These are phyloP conservation scores for Hirsutella rhossiliensis DNA, from an alignment of 2,329 filamentous ascomycete genomes.

Conservation along the genomic window DNA sequence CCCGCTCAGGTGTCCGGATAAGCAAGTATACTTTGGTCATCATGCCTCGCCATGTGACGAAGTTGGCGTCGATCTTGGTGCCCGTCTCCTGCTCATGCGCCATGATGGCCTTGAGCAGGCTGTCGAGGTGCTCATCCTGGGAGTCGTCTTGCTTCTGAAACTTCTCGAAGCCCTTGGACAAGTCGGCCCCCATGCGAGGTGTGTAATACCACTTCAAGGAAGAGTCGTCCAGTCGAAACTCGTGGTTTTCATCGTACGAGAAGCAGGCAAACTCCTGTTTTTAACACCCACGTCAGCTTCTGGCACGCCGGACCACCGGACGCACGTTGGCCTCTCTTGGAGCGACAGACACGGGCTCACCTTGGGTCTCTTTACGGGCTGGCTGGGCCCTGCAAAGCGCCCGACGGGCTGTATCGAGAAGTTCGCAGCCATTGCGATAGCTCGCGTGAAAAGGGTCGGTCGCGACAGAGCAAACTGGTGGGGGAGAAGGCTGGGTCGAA, in stretches of 20 bases:
- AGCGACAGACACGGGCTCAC: conserved; percentile 25
- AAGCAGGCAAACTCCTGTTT: conserved; percentile 78
- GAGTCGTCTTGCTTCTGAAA: conserved; percentile 77
- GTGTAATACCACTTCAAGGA: conserved; percentile 85
- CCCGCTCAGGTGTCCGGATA: neutral
- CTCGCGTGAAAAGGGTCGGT: neutral
- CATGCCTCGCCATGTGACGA: conserved; percentile 95
- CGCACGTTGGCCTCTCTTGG: neutral
- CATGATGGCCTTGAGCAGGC: conserved; percentile 64
- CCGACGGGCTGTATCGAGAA: conserved; percentile 60
- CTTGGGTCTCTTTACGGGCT: conserved; percentile 63
- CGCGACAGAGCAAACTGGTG: neutral
- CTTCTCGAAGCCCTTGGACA: conserved; percentile 68
- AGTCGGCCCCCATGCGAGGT: conserved; percentile 55
- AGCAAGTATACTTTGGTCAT: conserved; percentile 70
- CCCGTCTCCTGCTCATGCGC: conserved; percentile 58
- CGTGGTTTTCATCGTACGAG: conserved; percentile 79
- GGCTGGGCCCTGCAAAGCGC: conserved; percentile 54
- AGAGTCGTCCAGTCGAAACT: conserved; percentile 63
- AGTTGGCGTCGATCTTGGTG: conserved; percentile 58
- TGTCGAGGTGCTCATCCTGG: conserved; percentile 78
- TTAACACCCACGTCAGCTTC: neutral
- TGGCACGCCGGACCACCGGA: neutral
- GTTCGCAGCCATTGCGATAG: conserved; percentile 14
- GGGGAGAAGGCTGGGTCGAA: too few species aligned